Conservation (phyloP, 345 rosid genomes). For the Lumnitzera racemosa region DNA sequence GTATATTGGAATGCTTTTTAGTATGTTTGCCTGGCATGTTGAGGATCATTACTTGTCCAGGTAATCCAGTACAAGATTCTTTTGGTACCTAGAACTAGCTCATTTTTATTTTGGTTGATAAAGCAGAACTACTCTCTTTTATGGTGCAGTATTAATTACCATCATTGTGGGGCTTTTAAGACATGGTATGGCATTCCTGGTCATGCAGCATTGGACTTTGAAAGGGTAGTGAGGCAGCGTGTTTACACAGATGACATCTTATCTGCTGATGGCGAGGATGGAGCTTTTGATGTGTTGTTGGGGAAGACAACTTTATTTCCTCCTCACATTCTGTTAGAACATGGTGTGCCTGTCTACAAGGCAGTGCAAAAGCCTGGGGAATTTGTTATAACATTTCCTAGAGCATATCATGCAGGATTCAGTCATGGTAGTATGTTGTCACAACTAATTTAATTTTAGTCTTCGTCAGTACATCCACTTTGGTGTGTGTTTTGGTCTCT, state of each 20-base stretch:
- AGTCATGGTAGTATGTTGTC: slow-evolving; percentile 61
- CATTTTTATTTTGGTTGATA: slow-evolving; percentile 4
- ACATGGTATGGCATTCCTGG: slow-evolving; percentile 99
- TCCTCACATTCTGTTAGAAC: slow-evolving; percentile 76
- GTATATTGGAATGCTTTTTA: slow-evolving; percentile 98
- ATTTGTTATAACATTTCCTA: slow-evolving; percentile 81
- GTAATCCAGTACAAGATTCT: slow-evolving; percentile 23
- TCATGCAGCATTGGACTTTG: slow-evolving; percentile 83
- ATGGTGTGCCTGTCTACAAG: slow-evolving; percentile 86
- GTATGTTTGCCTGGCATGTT: slow-evolving; percentile 99
- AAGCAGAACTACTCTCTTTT: not conserved
- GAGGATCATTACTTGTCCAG: slow-evolving; percentile 98
- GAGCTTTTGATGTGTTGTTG: slow-evolving; percentile 91
- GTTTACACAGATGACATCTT: slow-evolving; percentile 76
- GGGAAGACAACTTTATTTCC: slow-evolving; percentile 98
- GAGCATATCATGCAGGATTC: slow-evolving; percentile 99
- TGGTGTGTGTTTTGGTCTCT: slow-evolving; percentile 1
- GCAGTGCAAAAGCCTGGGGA: slow-evolving; percentile 99
- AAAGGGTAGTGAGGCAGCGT: slow-evolving; percentile 78
- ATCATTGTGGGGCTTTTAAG: slow-evolving; percentile 98
- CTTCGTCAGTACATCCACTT: too few species aligned
- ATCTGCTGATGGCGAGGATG: slow-evolving; percentile 78
- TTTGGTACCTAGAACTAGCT: not conserved
- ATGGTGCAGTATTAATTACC: slow-evolving; percentile 81
- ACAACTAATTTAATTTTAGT: not conserved